Base-by-base conservation (phyloP, 2,329 filamentous ascomycete species). In the Raffaelea deltoideospora region DNA sequence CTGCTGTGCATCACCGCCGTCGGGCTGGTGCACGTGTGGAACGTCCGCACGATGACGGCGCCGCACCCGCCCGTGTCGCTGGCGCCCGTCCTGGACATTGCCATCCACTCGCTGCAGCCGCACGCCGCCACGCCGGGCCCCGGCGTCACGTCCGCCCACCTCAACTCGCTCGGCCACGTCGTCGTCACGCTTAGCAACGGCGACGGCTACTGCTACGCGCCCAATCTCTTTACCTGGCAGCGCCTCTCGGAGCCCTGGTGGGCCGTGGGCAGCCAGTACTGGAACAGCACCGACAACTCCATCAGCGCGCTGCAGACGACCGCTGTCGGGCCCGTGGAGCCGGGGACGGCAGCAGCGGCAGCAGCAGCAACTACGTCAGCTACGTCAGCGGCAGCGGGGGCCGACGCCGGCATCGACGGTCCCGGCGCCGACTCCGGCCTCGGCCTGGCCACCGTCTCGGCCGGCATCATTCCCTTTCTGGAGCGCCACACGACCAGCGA, bases 181-280 rank as follows among this genome's bases (percentile, higher is more conserved):
- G 68, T 96, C 19, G 73, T 96, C n/a, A 90, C 85, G 0, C 67
- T 98, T 41, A 90, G 80, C 19, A 96, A 95, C 48, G 90, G 90
- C 17, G 88, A 98, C 48, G 90, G 90, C 2, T 98, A 86, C 57
- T 78, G 78, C 37, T 98, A 98, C 57, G 83, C 83, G 2, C 72
- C 80, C 1, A 68, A 70, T 15, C 82, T 98, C 79, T 88, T 76
- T 55, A 73, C 77, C 8, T 98, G 90, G 90, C 88, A 96, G 56
- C 76, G 87, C 10, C 66, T 98, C n/a, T 93, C 86, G 3, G 92
- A 98, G 53, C 72, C 84, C 2, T 98, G 90, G 90, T 98, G 90
- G 86, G 88, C 88, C 0, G 86, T 96, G 0, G 87, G 87, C 15
- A 93, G 84, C 47, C 90, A 98, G 53, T 98, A 98, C 55, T 98